Evolutionary conservation across 1,284 basidiomycete species (phyloP).

Genomic region (Cerrena zonata): DNA sequence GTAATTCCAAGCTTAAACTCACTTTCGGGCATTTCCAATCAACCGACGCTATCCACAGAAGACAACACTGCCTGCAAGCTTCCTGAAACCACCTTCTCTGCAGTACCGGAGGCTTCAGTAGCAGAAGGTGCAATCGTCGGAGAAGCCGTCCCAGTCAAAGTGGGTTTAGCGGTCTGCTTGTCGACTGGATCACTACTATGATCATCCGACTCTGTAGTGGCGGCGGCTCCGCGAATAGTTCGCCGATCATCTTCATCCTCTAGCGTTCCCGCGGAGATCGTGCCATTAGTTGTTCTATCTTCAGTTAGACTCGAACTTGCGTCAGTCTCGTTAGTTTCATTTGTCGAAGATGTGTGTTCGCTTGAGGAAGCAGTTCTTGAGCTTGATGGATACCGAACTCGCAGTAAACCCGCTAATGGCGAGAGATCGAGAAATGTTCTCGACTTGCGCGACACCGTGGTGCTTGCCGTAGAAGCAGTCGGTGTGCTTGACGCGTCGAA

Average conservation of each 20-base stretch:
- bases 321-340: background rate
- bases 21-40: background rate
- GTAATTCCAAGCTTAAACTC: background rate
- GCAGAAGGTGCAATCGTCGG: background rate
- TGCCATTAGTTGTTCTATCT: background rate
- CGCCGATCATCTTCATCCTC: slow-evolving; percentile 50
- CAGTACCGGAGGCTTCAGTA: background rate
- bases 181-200: background rate
- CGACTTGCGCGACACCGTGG: slow-evolving; percentile 32
- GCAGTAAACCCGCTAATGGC: slow-evolving; percentile 60
- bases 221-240: slow-evolving; percentile 40
- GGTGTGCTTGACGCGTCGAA: slow-evolving; percentile 31
- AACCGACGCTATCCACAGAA: background rate
- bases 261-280: slow-evolving; percentile 3
- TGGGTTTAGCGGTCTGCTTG: background rate
- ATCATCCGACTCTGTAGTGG: background rate
- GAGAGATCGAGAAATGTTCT: slow-evolving; percentile 50
- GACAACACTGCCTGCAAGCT: background rate
- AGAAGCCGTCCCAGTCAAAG: background rate
- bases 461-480: slow-evolving; percentile 17
- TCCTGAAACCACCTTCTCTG: background rate
- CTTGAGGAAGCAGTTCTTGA: slow-evolving; percentile 23
- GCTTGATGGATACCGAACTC: slow-evolving; percentile 49
- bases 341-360: slow-evolving; percentile 12
- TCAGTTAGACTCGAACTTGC: background rate